Base-by-base conservation (phyloP, 2,329 filamentous ascomycete species). In the Calonectria pseudoturangicola region DNA sequence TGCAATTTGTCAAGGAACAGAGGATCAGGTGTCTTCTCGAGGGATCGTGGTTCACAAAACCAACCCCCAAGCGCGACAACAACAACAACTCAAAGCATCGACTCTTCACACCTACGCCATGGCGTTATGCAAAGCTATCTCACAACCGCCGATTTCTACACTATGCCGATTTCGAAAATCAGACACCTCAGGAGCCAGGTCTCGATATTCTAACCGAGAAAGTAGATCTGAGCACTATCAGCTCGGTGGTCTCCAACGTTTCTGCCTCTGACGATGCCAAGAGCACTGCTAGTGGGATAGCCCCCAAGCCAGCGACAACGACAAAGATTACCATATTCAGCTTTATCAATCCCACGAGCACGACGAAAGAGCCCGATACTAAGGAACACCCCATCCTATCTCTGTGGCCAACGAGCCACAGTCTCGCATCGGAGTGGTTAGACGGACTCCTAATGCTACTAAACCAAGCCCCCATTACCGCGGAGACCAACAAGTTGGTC, bases 1-100 rank as follows among this genome's bases (percentile, higher is more conserved):
- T 98, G 67, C 95, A 98, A 80, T 99, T 99, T 81, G 94, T 98
- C 84, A 98, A 98, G 84, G 97, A 99, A 85, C 97, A 99, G 84
- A 92, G 97, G 45, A 94, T 98, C 73, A 91, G 97, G 67, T 98
- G 96, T 81, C 87, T 99, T 47, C 89, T 98, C 4, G 90, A 95
- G 77, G 97, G 97, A 8, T 92, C 94, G 12, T 99, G 97, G 97
- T 99, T 98, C 85, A 83, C 86, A 82, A 85, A 89, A 83, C 83
- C 89, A 6, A 80, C 84, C 13, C 82, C 86, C 64, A 84, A 80
- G 74, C 82, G 84, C 62, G 82, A 85, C 62, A 84, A 82, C 68
- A 84, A 82, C 68, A 77, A 73, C 60, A 79, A 80, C 58, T 79
- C 80, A 66, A 78, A 82, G 70, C 75, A 82, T 71, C 76, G 86